A percentile compares a stretch with the other conserved stretches of the same genome.
These are phyloP conservation scores for Paraphaeosphaeria minitans DNA, from an alignment of 2,329 filamentous ascomycete genomes.

Conservation along the genomic window DNA sequence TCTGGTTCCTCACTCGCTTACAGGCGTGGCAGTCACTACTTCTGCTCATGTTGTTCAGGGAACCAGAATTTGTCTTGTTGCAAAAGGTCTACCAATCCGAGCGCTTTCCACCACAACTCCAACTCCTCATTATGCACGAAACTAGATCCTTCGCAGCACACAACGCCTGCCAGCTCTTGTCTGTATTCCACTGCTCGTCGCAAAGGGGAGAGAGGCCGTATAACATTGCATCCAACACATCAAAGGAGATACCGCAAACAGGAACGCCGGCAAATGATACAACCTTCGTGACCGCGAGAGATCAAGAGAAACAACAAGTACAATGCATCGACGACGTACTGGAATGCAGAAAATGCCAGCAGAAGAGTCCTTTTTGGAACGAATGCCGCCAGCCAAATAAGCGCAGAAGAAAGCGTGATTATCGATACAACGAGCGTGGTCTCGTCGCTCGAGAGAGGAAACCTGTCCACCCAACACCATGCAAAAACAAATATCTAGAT, in stretches of 20 bases:
- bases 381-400: constrained; percentile 30
- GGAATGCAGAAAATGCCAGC: constrained; percentile 36
- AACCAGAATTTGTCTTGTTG: constrained; percentile 26
- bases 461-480: constrained; percentile 40
- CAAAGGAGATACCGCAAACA: constrained; percentile 15
- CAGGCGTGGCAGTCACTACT: background rate
- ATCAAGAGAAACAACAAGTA: constrained; percentile 14
- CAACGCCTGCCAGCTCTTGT: constrained; percentile 24
- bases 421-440: constrained; percentile 41
- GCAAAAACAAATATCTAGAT: constrained; percentile 26
- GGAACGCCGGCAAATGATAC: constrained; percentile 37
- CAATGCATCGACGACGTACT: constrained; percentile 10
- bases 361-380: constrained; percentile 35
- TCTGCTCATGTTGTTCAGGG: background rate
- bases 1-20: background rate
- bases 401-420: constrained; percentile 17
- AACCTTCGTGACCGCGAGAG: constrained; percentile 17
- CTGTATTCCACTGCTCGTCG: constrained; percentile 3
- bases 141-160: constrained; percentile 14
- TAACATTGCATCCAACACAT: constrained; percentile 16
- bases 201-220: constrained; percentile 19
- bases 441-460: constrained; percentile 27
- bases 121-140: constrained; percentile 38
- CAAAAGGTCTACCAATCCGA: constrained; percentile 17
- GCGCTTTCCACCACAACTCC: constrained; percentile 11